Conservation (phyloP, 2,329 filamentous ascomycete species). For the Calycina herbarum region DNA sequence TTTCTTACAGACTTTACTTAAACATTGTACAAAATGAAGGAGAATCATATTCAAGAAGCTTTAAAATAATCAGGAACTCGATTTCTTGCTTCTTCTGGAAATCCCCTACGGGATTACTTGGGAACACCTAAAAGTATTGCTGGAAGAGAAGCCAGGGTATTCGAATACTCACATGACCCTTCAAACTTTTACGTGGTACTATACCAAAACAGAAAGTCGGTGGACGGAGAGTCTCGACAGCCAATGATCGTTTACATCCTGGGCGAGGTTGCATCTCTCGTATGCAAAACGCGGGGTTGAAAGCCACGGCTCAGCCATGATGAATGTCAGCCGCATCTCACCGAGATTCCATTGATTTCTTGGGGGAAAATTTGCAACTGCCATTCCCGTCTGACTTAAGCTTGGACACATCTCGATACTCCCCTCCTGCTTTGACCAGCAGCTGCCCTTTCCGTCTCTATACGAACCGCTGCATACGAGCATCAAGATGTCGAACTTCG, state of each 20-base stretch:
- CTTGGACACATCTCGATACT: neutral
- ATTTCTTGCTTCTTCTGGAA: too few species aligned
- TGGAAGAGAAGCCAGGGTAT: too few species aligned
- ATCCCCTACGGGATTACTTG: too few species aligned
- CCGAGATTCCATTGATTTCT: neutral
- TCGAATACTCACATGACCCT: too few species aligned
- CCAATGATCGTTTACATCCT: neutral
- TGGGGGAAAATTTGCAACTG: neutral
- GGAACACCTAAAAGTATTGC: too few species aligned
- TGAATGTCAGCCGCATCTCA: slow-evolving; percentile 1
- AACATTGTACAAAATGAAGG: too few species aligned
- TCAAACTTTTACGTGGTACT: too few species aligned
- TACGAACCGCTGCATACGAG: neutral
- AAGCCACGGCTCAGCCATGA: slow-evolving; percentile 4
- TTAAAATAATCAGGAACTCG: too few species aligned
- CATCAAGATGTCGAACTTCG: neutral
- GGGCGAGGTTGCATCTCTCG: neutral
- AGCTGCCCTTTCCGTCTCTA: neutral
- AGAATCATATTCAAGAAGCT: too few species aligned
- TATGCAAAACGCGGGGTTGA: neutral
- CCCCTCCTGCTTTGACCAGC: neutral
- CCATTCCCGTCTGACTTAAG: neutral
- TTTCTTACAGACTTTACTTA: too few species aligned
- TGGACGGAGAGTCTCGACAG: neutral
- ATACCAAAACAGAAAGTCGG: neutral